Evolutionary conservation across 225 moss, liverwort and hornwort species (phyloP).

Genomic region (Antitrichia curtipendula): DNA sequence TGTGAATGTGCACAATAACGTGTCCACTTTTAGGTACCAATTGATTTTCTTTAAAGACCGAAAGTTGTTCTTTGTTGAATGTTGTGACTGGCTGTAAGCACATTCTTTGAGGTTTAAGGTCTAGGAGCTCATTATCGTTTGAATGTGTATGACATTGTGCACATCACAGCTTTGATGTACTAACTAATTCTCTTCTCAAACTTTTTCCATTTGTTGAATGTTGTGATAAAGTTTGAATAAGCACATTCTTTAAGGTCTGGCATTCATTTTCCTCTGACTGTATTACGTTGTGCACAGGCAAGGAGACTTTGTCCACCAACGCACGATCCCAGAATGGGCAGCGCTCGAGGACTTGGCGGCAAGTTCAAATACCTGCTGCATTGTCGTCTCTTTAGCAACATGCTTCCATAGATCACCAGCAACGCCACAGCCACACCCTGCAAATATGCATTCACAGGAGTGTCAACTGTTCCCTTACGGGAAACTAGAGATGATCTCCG

Average conservation of each 20-base stretch:
- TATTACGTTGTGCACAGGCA: constrained; percentile 21
- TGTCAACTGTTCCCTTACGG: too few species aligned
- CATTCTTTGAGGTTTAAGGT: background rate
- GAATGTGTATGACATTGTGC: background rate
- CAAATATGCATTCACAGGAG: too few species aligned
- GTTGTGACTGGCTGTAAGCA: background rate
- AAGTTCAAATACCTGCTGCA: too few species aligned
- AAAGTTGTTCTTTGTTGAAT: background rate
- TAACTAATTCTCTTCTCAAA: background rate
- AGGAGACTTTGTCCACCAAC: constrained; percentile 39
- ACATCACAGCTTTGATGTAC: background rate
- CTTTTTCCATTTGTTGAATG: background rate
- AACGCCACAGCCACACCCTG: too few species aligned
- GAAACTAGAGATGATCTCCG: too few species aligned
- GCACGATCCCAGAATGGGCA: too few species aligned
- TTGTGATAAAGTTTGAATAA: background rate
- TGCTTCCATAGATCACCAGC: too few species aligned
- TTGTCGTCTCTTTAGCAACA: too few species aligned
- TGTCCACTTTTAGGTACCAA: background rate
- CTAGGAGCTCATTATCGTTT: too few species aligned
- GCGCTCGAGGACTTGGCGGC: too few species aligned
- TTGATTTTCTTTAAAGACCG: too few species aligned
- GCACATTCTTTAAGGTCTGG: background rate
- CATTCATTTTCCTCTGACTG: background rate
- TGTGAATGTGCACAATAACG: background rate